Evolutionary conservation across 2,329 filamentous ascomycete species (phyloP).

Genomic region (Periconia sp.): DNA sequence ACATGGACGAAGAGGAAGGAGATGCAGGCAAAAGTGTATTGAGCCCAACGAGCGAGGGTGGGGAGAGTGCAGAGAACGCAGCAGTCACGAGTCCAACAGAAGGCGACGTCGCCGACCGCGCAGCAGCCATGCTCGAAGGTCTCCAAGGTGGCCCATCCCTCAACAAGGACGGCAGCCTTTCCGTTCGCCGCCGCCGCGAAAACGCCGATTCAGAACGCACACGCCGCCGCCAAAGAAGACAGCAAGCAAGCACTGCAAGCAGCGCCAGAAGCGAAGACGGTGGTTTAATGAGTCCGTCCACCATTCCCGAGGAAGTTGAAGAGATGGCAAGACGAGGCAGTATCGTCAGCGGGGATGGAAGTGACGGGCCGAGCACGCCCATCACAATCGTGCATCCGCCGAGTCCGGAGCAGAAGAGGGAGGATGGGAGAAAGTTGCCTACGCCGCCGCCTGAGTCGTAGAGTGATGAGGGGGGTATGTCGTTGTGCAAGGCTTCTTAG

Average conservation of each 20-base stretch:
- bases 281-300: conserved; percentile 36
- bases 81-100: conserved; percentile 44
- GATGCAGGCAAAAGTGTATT: conserved; percentile 57
- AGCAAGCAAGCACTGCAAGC: conserved; percentile 37
- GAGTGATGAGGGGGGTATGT: no score
- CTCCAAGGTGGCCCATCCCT: conserved; percentile 68
- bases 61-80: conserved; percentile 34
- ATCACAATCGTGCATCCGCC: conserved; percentile 46
- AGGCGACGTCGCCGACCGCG: conserved; percentile 80
- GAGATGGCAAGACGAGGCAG: conserved; percentile 16
- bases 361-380: conserved; percentile 26
- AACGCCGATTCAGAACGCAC: conserved; percentile 81
- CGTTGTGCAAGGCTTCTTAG: no score
- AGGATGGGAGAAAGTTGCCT: conserved; percentile 27
- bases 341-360: conserved; percentile 14
- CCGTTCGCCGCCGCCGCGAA: conserved; percentile 70
- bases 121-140: conserved; percentile 82
- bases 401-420: conserved; percentile 38
- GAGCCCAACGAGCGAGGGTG: conserved; percentile 55
- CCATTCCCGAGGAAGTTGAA: conserved; percentile 38
- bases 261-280: conserved; percentile 38
- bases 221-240: conserved; percentile 66
- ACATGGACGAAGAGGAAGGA: conserved; percentile 51
- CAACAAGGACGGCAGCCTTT: conserved; percentile 54
- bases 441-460: conserved; percentile 37